A percentile compares a stretch with the other conserved stretches of the same genome.
Evolutionary conservation across 768 basidiomycete genomes (phyloP).

Genomic region (Pleurotus citrinopileatus): DNA sequence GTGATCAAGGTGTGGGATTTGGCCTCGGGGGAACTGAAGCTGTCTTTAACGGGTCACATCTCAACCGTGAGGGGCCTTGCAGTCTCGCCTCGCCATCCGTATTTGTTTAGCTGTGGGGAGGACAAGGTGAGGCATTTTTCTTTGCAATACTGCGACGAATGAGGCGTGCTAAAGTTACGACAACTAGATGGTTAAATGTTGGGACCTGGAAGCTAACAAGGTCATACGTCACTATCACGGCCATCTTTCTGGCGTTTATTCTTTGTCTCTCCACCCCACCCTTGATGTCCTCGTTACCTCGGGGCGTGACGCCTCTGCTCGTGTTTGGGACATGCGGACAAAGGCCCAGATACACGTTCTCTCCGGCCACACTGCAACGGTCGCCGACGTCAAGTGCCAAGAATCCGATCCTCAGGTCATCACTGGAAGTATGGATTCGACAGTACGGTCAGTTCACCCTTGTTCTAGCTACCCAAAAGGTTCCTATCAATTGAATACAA

Average conservation of each 20-base stretch:
- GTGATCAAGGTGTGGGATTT: constrained; percentile 99
- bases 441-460: constrained; percentile 64
- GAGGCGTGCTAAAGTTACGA: neutral
- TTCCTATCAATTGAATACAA: neutral
- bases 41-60: constrained; percentile 97
- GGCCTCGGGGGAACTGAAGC: constrained; percentile 93
- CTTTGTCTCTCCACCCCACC: constrained; percentile 90
- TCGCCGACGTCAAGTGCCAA: constrained; percentile 94
- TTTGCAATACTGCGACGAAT: neutral
- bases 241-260: constrained; percentile 96
- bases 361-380: constrained; percentile 90
- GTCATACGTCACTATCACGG: constrained; percentile 99
- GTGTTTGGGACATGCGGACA: constrained; percentile 99
- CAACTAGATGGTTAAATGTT: constrained; percentile 96
- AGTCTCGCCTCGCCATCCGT: constrained; percentile 91
- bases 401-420: constrained; percentile 98
- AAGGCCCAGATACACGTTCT: constrained; percentile 95
- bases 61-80: constrained; percentile 94
- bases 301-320: constrained; percentile 93
- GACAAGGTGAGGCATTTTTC: constrained; percentile 68
- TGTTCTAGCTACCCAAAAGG: neutral
- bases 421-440: constrained; percentile 98
- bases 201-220: constrained; percentile 99
- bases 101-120: constrained; percentile 95
- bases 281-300: constrained; percentile 94